Base-by-base conservation (phyloP, 208 protist genomes). In the Angomonas desouzai region DNA sequence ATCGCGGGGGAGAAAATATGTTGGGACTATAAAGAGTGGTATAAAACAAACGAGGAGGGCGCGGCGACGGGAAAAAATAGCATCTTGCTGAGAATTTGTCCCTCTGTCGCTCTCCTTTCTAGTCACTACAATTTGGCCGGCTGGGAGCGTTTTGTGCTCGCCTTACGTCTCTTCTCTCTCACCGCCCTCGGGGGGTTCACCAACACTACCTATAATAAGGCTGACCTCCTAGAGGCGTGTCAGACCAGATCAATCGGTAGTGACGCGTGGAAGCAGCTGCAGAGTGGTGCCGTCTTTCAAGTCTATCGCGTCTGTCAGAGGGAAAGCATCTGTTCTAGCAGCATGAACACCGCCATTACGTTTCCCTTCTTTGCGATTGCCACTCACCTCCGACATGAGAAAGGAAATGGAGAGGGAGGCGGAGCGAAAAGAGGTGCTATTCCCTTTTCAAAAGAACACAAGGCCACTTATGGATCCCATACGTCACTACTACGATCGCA, bases 401-500 rank as follows among this genome's bases (percentile, higher is more conserved):
- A 20, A 20, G 48, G 20, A 53, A 38, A 40, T 10, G 1, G 34
- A 72, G 20, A 40, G 13, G 1, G 34, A 72, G 20, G 60, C 7
- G 33, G 27, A 32, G 33, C 29, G 68, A 51, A 10, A 16, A 28
- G 9, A 4, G 9, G 9, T 13, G 36, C 13, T 40, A 13, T 40
- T 40, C 13, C 13, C 36, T 6, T 40, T 40, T 40, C 36, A 40
- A 13, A 40, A 40, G 13, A 13, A 6, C 9, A 13, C 6, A 40
- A 40, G 13, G 36, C 13, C 28, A 16, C 10, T 57, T 4, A 23
- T 29, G 25, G 56, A 70, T 6, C 87, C 87, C 1, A 47, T 94
- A 11, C 48, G 83, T 27, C 69, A 73, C 57, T 91, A 89, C 76
- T 83, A 83, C 57, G 66, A 40, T n/a, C 74, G 87, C 18, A 25